These are phyloP conservation scores for Parietaria judaica DNA, from an alignment of 306 rosid species.

Conservation along the genomic window DNA sequence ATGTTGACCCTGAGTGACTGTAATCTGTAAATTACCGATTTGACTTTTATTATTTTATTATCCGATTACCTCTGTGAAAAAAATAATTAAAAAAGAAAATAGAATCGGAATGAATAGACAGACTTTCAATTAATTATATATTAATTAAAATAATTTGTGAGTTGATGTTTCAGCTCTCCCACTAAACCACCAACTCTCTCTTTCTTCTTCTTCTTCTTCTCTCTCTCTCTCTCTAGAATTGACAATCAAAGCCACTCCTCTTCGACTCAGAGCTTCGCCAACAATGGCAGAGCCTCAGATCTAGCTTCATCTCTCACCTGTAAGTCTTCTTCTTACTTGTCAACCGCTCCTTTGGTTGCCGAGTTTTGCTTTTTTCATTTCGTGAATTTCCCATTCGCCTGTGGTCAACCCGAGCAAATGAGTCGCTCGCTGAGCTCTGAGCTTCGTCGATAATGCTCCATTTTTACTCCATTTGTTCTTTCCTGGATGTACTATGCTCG, in stretches of 20 bases:
- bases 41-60: too few species aligned
- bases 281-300: slow-evolving; percentile 25
- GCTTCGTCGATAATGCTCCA: background rate
- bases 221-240: slow-evolving; percentile 5
- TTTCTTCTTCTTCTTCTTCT: slow-evolving; percentile 2
- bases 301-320: slow-evolving; percentile 22
- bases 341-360: slow-evolving; percentile 11
- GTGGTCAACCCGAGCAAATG: slow-evolving; percentile 3
- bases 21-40: too few species aligned
- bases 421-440: slow-evolving; percentile 11
- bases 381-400: background rate
- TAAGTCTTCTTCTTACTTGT: background rate
- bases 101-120: background rate
- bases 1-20: too few species aligned
- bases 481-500: background rate
- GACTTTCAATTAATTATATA: background rate
- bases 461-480: background rate
- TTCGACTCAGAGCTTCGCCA: background rate
- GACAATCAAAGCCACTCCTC: background rate
- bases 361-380: slow-evolving; percentile 11
- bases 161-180: slow-evolving; percentile 10
- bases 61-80: too few species aligned
- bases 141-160: background rate
- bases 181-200: slow-evolving; percentile 28
- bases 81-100: background rate